These are phyloP conservation scores for Blumeria graminis DNA, from an alignment of 2,329 filamentous ascomycete species.

Conservation along the genomic window DNA sequence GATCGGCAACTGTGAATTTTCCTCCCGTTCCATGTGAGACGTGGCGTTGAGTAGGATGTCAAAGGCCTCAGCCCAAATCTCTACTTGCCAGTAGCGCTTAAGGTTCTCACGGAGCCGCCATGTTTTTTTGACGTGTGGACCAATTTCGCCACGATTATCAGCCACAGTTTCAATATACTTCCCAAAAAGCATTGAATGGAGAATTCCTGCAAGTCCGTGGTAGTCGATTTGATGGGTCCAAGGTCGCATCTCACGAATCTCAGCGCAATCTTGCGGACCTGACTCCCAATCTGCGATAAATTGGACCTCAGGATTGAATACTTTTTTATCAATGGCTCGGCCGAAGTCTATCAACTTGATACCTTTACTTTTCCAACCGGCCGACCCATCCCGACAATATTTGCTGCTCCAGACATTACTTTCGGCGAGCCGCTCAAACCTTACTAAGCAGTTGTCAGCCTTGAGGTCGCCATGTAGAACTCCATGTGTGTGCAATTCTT, in stretches of 20 bases:
- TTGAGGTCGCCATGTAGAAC: conserved; percentile 89
- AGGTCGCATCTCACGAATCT: conserved; percentile 79
- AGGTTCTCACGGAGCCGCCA: conserved; percentile 64
- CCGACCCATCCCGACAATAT: conserved; percentile 49
- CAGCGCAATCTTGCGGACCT: conserved; percentile 64
- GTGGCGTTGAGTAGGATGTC: conserved; percentile 68
- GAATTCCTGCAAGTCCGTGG: conserved; percentile 67
- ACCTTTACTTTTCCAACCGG: conserved; percentile 61
- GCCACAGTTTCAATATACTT: conserved; percentile 67
- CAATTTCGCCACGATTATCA: neutral
- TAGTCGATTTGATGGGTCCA: conserved; percentile 99
- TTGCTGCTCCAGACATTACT: conserved; percentile 27
- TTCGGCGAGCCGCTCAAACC: conserved; percentile 36
- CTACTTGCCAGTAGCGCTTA: conserved; percentile 92
- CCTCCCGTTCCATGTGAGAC: conserved; percentile 38
- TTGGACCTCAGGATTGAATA: conserved; percentile 49
- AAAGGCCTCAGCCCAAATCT: conserved; percentile 69
- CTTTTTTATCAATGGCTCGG: conserved; percentile 76
- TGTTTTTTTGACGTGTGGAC: conserved; percentile 30
- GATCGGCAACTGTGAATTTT: conserved; percentile 45
- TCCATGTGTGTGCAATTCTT: conserved; percentile 56
- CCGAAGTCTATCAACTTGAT: conserved; percentile 85
- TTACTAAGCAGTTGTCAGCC: conserved; percentile 80
- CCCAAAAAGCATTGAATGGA: conserved; percentile 78
- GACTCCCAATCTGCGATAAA: conserved; percentile 97